These are phyloP conservation scores for Solanum megistacrolobum DNA, from an alignment of 257 asterid genomes.

Conservation along the genomic window DNA sequence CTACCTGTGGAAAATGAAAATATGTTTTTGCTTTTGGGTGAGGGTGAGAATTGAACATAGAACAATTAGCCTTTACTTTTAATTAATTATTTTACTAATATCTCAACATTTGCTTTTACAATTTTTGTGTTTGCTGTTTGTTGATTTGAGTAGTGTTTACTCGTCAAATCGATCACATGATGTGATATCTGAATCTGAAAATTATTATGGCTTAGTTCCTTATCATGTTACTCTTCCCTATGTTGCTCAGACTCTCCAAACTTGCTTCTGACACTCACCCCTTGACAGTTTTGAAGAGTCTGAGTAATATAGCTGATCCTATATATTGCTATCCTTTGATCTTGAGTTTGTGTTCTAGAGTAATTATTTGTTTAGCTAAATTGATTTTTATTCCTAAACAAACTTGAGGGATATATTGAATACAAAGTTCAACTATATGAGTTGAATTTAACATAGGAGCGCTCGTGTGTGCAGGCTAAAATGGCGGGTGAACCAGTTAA, in stretches of 20 bases:
- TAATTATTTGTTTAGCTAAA: not conserved
- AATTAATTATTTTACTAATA: not conserved
- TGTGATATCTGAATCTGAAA: not conserved
- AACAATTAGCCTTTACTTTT: not conserved
- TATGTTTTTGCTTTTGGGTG: not conserved
- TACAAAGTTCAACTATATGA: conserved; percentile 3
- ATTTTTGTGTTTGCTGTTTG: not conserved
- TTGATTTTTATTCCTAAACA: not conserved
- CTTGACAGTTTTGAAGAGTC: not conserved
- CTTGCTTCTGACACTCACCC: not conserved
- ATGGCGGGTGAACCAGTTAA: conserved; percentile 40
- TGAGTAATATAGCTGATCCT: not conserved
- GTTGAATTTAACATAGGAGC: not conserved
- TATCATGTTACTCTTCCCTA: not conserved
- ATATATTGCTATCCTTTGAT: no score
- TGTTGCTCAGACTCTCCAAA: not conserved
- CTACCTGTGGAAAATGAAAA: not conserved
- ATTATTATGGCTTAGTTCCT: not conserved
- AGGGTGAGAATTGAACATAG: not conserved
- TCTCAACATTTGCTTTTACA: not conserved
- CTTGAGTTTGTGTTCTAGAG: no score
- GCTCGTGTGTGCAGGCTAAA: conserved; percentile 8
- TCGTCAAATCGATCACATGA: not conserved
- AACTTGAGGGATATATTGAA: not conserved
- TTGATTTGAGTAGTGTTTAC: not conserved